Percentiles rank a stretch among this genome's conserved stretches.
Evolutionary conservation across 768 basidiomycete species (phyloP).

Genomic region (Crucibulum laeve): DNA sequence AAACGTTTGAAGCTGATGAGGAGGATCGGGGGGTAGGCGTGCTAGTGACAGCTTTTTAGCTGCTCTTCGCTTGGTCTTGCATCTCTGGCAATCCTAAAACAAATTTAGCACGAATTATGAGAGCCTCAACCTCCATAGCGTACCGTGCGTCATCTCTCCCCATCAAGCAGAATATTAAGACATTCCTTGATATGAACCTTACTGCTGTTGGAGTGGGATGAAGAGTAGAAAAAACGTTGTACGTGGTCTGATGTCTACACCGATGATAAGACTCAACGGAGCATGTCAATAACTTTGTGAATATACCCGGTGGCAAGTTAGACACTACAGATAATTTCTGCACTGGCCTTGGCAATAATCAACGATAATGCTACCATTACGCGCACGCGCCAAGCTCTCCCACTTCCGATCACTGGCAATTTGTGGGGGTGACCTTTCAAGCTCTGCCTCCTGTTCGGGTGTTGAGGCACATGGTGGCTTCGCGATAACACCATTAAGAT

Average conservation of each 20-base stretch:
- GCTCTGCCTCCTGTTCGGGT: slow-evolving; percentile 79
- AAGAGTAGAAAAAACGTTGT: slow-evolving; percentile 94
- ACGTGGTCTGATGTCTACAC: slow-evolving; percentile 92
- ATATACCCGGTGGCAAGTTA: slow-evolving; percentile 83
- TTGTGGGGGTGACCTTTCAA: slow-evolving; percentile 82
- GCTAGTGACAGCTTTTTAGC: slow-evolving; percentile 86
- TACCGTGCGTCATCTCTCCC: slow-evolving; percentile 94
- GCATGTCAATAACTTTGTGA: slow-evolving; percentile 1
- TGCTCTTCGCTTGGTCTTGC: slow-evolving; percentile 84
- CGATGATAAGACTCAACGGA: slow-evolving; percentile 1
- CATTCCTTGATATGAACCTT: slow-evolving; percentile 75
- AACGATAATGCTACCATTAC: slow-evolving; percentile 92
- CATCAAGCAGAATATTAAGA: slow-evolving; percentile 85
- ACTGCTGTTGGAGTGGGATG: slow-evolving; percentile 57
- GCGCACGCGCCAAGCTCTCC: slow-evolving; percentile 80
- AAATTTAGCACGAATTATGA: background rate
- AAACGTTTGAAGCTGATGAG: slow-evolving; percentile 92
- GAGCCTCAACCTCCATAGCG: slow-evolving; percentile 14
- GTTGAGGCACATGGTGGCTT: slow-evolving; percentile 63
- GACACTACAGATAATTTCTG: slow-evolving; percentile 80
- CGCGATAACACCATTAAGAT: slow-evolving; percentile 77
- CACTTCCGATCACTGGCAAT: slow-evolving; percentile 92
- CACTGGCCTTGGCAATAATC: slow-evolving; percentile 99
- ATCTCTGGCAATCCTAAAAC: slow-evolving; percentile 87
- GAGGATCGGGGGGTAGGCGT: slow-evolving; percentile 87